These are phyloP conservation scores for Apophysomyces ossiformis DNA, from an alignment of 371 early-diverging fungal species.

Conservation along the genomic window DNA sequence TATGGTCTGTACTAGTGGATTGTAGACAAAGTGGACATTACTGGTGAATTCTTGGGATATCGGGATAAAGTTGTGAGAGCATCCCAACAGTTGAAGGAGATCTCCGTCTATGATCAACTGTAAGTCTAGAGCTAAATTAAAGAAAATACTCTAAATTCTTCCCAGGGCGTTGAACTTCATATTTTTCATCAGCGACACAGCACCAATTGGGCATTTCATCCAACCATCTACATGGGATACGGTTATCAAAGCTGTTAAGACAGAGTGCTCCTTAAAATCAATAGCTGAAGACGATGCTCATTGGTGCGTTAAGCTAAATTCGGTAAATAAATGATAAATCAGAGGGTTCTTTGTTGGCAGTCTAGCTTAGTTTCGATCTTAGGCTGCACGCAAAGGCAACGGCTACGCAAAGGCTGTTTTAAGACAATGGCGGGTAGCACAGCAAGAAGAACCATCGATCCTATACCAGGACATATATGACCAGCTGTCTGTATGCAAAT, in stretches of 20 bases:
- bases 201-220: constrained; percentile 1
- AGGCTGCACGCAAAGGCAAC: constrained; percentile 7
- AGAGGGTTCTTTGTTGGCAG: neutral
- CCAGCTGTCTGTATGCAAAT: neutral
- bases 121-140: neutral
- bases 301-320: constrained; percentile 3
- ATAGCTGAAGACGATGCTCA: constrained; percentile 9
- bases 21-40: constrained; percentile 1
- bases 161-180: constrained; percentile 4
- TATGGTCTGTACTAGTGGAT: neutral
- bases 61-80: neutral
- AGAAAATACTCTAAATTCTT: neutral
- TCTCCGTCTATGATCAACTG: constrained; percentile 1
- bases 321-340: neutral
- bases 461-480: neutral
- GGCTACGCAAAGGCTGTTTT: constrained; percentile 3
- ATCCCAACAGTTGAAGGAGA: neutral
- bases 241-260: neutral
- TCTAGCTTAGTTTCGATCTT: neutral
- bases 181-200: constrained; percentile 5
- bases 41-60: neutral
- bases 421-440: constrained; percentile 7
- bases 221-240: constrained; percentile 7
- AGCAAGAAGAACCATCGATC: neutral
- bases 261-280: constrained; percentile 1